Percentiles rank a stretch among this genome's conserved stretches.
Conservation (phyloP, 2,329 filamentous ascomycete species). For the Penicillium sp. region DNA sequence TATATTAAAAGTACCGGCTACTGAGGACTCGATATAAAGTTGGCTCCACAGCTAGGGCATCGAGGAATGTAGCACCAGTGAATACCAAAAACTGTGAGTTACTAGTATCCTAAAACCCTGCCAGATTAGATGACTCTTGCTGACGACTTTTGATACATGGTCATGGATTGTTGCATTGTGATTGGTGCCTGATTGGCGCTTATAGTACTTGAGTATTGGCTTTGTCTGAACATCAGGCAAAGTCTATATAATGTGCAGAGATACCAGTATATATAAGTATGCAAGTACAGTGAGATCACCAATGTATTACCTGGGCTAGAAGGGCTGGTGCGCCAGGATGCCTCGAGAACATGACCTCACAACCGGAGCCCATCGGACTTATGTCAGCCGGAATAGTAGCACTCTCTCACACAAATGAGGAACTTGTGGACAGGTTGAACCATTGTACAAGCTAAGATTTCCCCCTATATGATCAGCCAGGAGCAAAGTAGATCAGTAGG, state of each 20-base stretch:
- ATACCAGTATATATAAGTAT: neutral
- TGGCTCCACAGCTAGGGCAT: neutral
- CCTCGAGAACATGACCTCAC: neutral
- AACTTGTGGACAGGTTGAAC: neutral
- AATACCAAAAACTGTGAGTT: neutral
- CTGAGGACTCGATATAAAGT: neutral
- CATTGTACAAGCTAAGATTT: neutral
- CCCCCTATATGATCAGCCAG: neutral
- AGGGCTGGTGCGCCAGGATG: neutral
- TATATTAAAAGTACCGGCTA: neutral
- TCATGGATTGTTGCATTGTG: neutral
- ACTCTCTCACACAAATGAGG: neutral
- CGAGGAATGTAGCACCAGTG: neutral
- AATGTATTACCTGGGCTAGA: neutral
- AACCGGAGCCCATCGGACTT: neutral
- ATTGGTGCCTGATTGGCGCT: neutral
- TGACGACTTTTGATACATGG: neutral
- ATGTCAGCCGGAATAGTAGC: neutral
- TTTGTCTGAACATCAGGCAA: too few relatives aligned
- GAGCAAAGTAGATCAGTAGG: neutral
- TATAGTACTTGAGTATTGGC: too few relatives aligned
- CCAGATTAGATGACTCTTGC: neutral
- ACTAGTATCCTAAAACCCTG: neutral
- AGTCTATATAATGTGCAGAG: neutral
- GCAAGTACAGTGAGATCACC: neutral